phyloP scores from a whole-genome alignment of 257 asterid genomes.

The Primulina huaijiensis region DNA sequence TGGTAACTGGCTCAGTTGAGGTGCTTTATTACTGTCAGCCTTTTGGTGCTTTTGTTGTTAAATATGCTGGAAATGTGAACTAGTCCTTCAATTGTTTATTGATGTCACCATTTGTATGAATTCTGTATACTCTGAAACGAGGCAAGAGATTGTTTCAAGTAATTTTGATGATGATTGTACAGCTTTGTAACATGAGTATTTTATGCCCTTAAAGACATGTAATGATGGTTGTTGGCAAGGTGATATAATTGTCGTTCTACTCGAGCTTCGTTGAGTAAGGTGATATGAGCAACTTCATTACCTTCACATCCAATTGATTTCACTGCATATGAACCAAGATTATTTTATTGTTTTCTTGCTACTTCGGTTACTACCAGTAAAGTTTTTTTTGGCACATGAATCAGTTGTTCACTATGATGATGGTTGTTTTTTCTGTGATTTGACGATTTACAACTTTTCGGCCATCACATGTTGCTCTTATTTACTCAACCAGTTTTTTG shows the following conservation, averaged over 20 bases:
- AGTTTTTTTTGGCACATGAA: not conserved
- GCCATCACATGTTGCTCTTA: not conserved
- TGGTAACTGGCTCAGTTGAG: constrained; percentile 35
- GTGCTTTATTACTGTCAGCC: constrained; percentile 33
- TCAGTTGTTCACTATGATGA: not conserved
- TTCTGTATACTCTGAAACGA: constrained; percentile 47
- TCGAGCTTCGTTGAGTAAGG: constrained; percentile 7
- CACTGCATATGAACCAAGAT: constrained; percentile 5
- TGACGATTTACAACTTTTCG: not conserved
- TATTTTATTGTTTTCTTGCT: not conserved
- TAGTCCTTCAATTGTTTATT: constrained; percentile 48
- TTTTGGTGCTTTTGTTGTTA: constrained; percentile 37
- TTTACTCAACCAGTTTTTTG: not conserved
- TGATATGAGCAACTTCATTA: not conserved
- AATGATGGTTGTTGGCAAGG: constrained; percentile 9
- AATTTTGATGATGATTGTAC: constrained; percentile 47
- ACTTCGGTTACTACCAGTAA: constrained; percentile 4
- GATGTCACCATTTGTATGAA: constrained; percentile 38
- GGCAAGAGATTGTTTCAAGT: constrained; percentile 56
- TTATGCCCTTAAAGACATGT: constrained; percentile 25
- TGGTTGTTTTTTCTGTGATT: not conserved
- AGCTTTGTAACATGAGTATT: constrained; percentile 33
- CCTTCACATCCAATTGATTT: not conserved
- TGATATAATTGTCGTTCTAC: constrained; percentile 10
- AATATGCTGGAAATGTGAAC: constrained; percentile 36